Percentiles rank a stretch among this genome's conserved stretches.
phyloP scores from a whole-genome alignment of 2,329 filamentous ascomycete genomes.

The Cordyceps tenuipes region DNA sequence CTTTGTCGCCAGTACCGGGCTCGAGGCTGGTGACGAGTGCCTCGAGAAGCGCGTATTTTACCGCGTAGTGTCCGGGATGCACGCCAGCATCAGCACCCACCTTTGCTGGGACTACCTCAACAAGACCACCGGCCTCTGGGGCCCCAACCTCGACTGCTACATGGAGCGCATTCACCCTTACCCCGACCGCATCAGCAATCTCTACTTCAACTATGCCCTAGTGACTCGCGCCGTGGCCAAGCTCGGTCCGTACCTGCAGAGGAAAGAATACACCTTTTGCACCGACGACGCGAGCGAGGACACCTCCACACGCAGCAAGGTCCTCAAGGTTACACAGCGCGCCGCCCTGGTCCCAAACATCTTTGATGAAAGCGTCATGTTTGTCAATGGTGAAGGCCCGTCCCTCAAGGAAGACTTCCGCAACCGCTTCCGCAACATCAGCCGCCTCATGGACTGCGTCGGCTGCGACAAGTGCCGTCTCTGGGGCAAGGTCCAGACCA shows the following conservation, averaged over 20 bases:
- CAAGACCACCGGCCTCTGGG: slow-evolving; percentile 88
- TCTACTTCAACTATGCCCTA: slow-evolving; percentile 99
- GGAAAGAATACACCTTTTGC: slow-evolving; percentile 75
- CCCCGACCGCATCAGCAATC: slow-evolving; percentile 88
- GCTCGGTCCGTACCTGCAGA: slow-evolving; percentile 68
- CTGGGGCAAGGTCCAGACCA: slow-evolving; percentile 95
- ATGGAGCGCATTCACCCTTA: slow-evolving; percentile 72
- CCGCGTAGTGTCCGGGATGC: slow-evolving; percentile 91
- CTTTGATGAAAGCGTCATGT: slow-evolving; percentile 95
- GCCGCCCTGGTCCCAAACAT: slow-evolving; percentile 68
- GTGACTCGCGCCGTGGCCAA: slow-evolving; percentile 87
- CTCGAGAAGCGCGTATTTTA: slow-evolving; percentile 99
- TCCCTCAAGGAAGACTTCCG: slow-evolving; percentile 94
- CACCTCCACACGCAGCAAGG: slow-evolving; percentile 67
- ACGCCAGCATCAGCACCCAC: slow-evolving; percentile 93
- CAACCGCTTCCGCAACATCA: slow-evolving; percentile 94
- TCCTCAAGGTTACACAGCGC: slow-evolving; percentile 64
- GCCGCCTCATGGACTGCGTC: slow-evolving; percentile 95
- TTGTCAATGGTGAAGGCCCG: slow-evolving; percentile 66
- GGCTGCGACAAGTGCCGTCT: slow-evolving; percentile 97
- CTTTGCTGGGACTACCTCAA: slow-evolving; percentile 95
- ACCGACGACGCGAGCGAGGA: slow-evolving; percentile 78
- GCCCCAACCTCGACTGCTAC: slow-evolving; percentile 85
- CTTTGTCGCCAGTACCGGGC: slow-evolving; percentile 53
- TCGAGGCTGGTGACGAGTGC: slow-evolving; percentile 84